Conservation (phyloP, 345 rosid species). For the Draba incana region DNA sequence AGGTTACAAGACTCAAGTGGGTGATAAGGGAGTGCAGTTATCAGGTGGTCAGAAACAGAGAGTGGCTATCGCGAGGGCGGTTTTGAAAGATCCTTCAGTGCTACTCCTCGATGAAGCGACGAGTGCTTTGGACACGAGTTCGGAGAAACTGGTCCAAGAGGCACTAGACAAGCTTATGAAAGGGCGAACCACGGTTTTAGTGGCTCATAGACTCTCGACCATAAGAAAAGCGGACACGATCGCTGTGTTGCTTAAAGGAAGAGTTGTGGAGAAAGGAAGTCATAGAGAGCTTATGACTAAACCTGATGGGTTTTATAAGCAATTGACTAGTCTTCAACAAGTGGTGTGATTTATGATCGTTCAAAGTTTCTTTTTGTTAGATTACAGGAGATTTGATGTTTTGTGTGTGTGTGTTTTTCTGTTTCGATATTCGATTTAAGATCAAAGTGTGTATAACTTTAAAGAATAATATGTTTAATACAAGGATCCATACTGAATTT, state of each 20-base stretch:
- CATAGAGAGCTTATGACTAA: constrained; percentile 62
- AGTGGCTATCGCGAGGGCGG: constrained; percentile 82
- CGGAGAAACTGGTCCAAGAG: constrained; percentile 78
- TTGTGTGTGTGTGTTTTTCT: no score
- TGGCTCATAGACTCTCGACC: constrained; percentile 82
- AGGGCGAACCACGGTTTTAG: constrained; percentile 70
- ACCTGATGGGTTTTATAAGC: constrained; percentile 58
- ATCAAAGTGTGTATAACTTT: no score
- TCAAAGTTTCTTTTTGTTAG: background rate
- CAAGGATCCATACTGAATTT: no score
- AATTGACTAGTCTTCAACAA: constrained; percentile 57
- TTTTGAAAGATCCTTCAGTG: constrained; percentile 69
- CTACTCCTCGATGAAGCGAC: constrained; percentile 89
- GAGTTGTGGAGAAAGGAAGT: constrained; percentile 74
- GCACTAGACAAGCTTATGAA: constrained; percentile 77
- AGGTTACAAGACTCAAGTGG: constrained; percentile 76
- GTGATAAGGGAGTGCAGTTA: constrained; percentile 75
- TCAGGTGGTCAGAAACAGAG: constrained; percentile 94
- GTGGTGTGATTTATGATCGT: constrained; percentile 34
- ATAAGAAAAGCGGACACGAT: constrained; percentile 58
- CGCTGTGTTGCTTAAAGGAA: constrained; percentile 69
- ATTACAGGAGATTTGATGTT: no score
- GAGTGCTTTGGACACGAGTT: constrained; percentile 71
- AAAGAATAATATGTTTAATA: no score
- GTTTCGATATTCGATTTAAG: no score